Conservation (phyloP, 2,329 filamentous ascomycete species). For the Colletotrichum siamense region DNA sequence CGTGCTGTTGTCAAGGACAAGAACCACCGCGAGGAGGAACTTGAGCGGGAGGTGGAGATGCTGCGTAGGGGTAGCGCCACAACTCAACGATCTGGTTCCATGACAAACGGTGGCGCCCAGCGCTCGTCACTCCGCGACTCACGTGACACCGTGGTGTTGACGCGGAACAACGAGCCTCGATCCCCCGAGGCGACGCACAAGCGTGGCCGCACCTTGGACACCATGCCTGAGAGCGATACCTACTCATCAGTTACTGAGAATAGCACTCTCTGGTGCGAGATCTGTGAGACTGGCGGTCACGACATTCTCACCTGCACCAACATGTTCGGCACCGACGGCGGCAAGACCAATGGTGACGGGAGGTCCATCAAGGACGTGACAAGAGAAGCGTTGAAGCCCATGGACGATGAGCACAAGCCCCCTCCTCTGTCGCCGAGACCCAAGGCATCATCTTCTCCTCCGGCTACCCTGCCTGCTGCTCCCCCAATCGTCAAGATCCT, state of each 20-base stretch:
- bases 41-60: constrained; percentile 80
- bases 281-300: constrained; percentile 90
- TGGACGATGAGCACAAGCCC: constrained; percentile 51
- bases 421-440: constrained; percentile 61
- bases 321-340: constrained; percentile 70
- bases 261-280: constrained; percentile 87
- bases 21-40: constrained; percentile 77
- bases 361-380: constrained; percentile 40
- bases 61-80: constrained; percentile 54
- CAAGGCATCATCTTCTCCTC: constrained; percentile 36
- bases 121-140: constrained; percentile 69
- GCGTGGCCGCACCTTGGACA: constrained; percentile 64
- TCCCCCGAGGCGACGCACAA: constrained; percentile 54
- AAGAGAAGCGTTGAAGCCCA: constrained; percentile 42
- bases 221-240: constrained; percentile 73
- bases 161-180: constrained; percentile 52
- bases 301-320: constrained; percentile 94
- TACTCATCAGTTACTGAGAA: constrained; percentile 75
- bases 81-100: neutral
- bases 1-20: constrained; percentile 77
- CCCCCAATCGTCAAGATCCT: constrained; percentile 52
- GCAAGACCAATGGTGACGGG: constrained; percentile 34
- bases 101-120: constrained; percentile 52
- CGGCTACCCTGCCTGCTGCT: constrained; percentile 28
- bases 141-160: constrained; percentile 67